A percentile compares a stretch with the other conserved stretches of the same genome.
phyloP scores from a whole-genome alignment of 352 stramenopile species.

The Albugo laibachii region DNA sequence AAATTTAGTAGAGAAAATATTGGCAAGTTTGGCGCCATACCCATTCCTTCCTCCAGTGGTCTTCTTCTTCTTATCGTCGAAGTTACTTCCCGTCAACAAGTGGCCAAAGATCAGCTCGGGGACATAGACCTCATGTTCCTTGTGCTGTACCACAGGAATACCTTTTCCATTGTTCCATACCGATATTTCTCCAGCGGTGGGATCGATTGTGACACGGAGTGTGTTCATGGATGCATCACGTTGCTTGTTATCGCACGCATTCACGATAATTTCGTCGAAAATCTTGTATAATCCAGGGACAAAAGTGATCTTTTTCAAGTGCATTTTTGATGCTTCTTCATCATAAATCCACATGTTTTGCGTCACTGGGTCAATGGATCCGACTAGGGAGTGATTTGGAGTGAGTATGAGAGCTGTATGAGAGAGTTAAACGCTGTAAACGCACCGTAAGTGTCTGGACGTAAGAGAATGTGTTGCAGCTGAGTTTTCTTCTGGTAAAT shows the following conservation, averaged over 20 bases:
- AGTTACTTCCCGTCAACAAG: conserved; percentile 95
- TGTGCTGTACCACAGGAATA: conserved; percentile 93
- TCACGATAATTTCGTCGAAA: conserved; percentile 99
- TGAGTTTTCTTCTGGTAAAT: conserved; percentile 98
- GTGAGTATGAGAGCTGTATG: not conserved
- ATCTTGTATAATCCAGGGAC: conserved; percentile 96
- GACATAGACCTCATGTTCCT: conserved; percentile 94
- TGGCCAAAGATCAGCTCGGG: conserved; percentile 96
- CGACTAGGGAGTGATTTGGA: conserved; percentile 34
- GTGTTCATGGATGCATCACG: conserved; percentile 90
- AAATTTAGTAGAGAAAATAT: conserved; percentile 99
- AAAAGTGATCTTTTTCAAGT: conserved; percentile 84
- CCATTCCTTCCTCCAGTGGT: conserved; percentile 93
- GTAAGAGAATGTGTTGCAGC: conserved; percentile 94
- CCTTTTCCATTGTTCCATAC: conserved; percentile 96
- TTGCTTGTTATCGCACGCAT: conserved; percentile 99
- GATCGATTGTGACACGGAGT: conserved; percentile 88
- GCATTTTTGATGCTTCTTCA: conserved; percentile 79
- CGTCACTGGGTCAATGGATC: conserved; percentile 85
- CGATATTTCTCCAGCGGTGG: conserved; percentile 83
- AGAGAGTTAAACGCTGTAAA: not conserved
- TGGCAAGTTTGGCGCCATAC: conserved; percentile 97
- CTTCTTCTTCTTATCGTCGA: conserved; percentile 95
- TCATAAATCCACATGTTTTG: conserved; percentile 88
- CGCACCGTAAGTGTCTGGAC: conserved; percentile 91